These are phyloP conservation scores for Cnidoscolus chayamansa DNA, from an alignment of 441 rosid species.

Conservation along the genomic window DNA sequence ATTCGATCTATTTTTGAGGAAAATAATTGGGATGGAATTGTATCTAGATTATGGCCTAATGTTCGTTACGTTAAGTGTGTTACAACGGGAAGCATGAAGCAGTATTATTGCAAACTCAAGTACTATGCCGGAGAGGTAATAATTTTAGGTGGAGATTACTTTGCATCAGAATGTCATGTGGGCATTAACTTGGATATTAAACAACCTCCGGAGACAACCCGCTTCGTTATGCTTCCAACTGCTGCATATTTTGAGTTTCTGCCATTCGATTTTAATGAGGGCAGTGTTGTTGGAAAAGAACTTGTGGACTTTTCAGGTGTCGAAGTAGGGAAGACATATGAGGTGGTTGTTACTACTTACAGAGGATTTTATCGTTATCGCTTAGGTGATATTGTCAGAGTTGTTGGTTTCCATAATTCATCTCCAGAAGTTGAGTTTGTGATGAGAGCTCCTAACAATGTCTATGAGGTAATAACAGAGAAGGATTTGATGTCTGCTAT, in stretches of 20 bases:
- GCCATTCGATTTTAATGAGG: conserved; percentile 30
- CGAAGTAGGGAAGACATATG: conserved; percentile 44
- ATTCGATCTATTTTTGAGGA: conserved; percentile 33
- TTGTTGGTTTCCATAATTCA: conserved; percentile 44
- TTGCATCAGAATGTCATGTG: conserved; percentile 46
- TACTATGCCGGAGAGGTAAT: conserved; percentile 39
- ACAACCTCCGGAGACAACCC: conserved; percentile 39
- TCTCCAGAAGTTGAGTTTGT: conserved; percentile 45
- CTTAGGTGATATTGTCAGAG: conserved; percentile 45
- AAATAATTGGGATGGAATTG: conserved; percentile 40
- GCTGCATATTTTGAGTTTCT: conserved; percentile 52
- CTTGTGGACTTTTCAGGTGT: conserved; percentile 37
- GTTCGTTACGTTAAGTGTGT: conserved; percentile 41
- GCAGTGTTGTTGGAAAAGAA: conserved; percentile 25
- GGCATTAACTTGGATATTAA: conserved; percentile 41
- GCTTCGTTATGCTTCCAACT: conserved; percentile 43
- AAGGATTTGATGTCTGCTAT: conserved; percentile 37
- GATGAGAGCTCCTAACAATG: conserved; percentile 44
- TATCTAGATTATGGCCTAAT: conserved; percentile 44
- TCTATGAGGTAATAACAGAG: conserved; percentile 37
- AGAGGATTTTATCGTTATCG: conserved; percentile 49
- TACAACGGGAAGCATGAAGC: conserved; percentile 50
- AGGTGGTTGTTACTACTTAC: conserved; percentile 42
- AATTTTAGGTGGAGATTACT: conserved; percentile 47
- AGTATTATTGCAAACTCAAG: conserved; percentile 43